Conservation (phyloP, 345 rosid genomes). For the Boechera stricta region DNA sequence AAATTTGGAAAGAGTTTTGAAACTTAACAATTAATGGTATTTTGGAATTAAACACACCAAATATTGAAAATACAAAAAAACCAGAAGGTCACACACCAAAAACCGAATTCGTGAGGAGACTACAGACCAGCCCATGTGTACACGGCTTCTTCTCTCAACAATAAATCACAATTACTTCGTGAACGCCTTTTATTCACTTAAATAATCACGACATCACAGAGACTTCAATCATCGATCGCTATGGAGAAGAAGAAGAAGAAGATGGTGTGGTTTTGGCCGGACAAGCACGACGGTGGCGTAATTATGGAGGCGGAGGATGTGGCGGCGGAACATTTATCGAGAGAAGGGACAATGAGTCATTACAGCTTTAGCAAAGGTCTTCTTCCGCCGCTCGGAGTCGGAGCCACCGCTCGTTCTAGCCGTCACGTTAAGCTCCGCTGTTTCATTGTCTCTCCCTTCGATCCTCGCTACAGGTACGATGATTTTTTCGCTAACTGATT, state of each 20-base stretch:
- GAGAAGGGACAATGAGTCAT: constrained; percentile 60
- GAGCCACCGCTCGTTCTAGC: constrained; percentile 50
- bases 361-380: constrained; percentile 64
- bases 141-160: too few relatives aligned
- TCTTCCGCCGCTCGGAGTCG: constrained; percentile 84
- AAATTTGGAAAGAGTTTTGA: neutral
- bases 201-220: neutral
- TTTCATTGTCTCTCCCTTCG: constrained; percentile 72
- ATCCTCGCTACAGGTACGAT: constrained; percentile 64
- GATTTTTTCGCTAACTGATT: neutral
- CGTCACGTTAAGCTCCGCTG: constrained; percentile 51
- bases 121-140: too few relatives aligned
- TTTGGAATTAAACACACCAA: too few relatives aligned
- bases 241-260: constrained; percentile 29
- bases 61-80: neutral
- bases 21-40: neutral
- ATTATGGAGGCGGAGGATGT: constrained; percentile 26
- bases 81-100: neutral
- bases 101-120: too few relatives aligned
- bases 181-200: neutral
- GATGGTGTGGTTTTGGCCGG: constrained; percentile 43
- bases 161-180: too few relatives aligned
- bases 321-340: constrained; percentile 29
- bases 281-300: constrained; percentile 19
- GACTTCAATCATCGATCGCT: constrained; percentile 18